Percentiles rank a stretch among this genome's conserved stretches.
Conservation (phyloP, 1,284 basidiomycete species). For the Polyporus tsugae region DNA sequence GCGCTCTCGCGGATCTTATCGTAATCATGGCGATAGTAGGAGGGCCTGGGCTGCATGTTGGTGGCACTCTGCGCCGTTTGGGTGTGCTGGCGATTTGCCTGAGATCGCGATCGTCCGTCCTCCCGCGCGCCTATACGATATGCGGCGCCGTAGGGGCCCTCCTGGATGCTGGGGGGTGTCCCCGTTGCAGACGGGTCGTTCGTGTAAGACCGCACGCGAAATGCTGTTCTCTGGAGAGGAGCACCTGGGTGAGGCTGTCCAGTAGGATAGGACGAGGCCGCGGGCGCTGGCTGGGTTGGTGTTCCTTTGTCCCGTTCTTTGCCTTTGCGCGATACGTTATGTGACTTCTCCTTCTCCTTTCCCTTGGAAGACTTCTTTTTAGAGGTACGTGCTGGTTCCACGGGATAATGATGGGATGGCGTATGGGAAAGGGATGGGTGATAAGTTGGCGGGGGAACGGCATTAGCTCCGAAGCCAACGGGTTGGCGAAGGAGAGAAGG, state of each 20-base stretch:
- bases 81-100: constrained; percentile 4
- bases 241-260: constrained; percentile 12
- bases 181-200: constrained; percentile 31
- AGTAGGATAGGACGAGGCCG: constrained; percentile 8
- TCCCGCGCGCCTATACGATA: constrained; percentile 15
- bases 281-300: constrained; percentile 12
- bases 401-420: constrained; percentile 13
- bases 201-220: constrained; percentile 30
- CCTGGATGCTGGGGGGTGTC: constrained; percentile 16
- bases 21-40: constrained; percentile 48
- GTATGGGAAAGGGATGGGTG: constrained; percentile 17
- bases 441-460: constrained; percentile 21
- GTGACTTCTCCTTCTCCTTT: constrained; percentile 33
- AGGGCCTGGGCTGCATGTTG: constrained; percentile 20
- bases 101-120: constrained; percentile 2
- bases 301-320: constrained; percentile 29
- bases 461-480: constrained; percentile 29
- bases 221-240: constrained; percentile 29
- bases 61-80: constrained; percentile 3
- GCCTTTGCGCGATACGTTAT: constrained; percentile 24
- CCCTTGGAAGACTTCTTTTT: constrained; percentile 33
- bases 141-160: constrained; percentile 28
- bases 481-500: constrained; percentile 31
- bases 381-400: constrained; percentile 1
- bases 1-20: constrained; percentile 38